Conservation (phyloP, 805 yeast species). For the Ogataea thermomethanolica region DNA sequence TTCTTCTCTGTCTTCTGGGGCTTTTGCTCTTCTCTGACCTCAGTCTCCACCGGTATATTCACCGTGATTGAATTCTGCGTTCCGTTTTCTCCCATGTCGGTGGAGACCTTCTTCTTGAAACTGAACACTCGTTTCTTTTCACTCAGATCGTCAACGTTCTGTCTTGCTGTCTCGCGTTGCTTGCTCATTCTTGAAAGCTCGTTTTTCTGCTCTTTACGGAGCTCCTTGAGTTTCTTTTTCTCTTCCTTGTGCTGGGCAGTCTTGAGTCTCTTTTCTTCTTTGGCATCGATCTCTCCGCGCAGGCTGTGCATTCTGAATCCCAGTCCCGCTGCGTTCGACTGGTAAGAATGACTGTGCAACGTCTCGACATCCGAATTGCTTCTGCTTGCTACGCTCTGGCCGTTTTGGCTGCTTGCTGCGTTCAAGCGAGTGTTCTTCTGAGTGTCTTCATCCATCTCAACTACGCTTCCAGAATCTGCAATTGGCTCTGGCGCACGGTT, state of each 20-base stretch:
- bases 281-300: conserved; percentile 20
- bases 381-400: neutral
- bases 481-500: neutral
- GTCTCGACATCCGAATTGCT: too few relatives aligned
- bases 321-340: conserved; percentile 28
- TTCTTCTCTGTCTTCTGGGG: conserved; percentile 9
- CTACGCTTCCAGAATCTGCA: conserved; percentile 6
- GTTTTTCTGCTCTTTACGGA: conserved; percentile 23
- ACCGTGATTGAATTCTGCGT: conserved; percentile 2
- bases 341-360: conserved; percentile 10
- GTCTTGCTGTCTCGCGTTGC: conserved; percentile 24
- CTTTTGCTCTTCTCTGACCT: conserved; percentile 1
- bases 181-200: conserved; percentile 23
- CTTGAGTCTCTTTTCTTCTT: conserved; percentile 16
- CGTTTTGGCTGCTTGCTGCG: conserved; percentile 8
- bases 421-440: conserved; percentile 27
- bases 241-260: conserved; percentile 21
- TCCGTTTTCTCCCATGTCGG: neutral
- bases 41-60: conserved; percentile 6
- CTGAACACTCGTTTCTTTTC: conserved; percentile 12
- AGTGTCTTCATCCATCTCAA: conserved; percentile 25
- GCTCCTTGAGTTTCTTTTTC: conserved; percentile 19
- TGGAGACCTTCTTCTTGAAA: conserved; percentile 4
- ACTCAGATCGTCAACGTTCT: conserved; percentile 16
- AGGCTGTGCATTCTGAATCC: conserved; percentile 32